Base-by-base conservation (phyloP, 2,329 filamentous ascomycete genomes). In the Ophiosphaerella korrae region DNA sequence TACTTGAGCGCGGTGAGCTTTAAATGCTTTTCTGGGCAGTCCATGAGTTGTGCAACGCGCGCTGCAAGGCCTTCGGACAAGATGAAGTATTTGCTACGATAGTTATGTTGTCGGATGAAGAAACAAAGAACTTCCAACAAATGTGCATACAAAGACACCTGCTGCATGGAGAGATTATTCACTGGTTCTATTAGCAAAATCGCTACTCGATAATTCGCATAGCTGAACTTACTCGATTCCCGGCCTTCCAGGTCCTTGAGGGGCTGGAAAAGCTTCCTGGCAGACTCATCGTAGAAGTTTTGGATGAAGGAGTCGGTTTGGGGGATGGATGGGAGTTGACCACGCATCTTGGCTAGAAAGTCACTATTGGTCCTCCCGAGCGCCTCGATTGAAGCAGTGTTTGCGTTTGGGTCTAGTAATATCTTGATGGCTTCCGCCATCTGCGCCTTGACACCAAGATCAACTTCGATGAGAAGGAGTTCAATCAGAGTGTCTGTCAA, bases 371-470 rank as follows among this genome's bases (percentile, higher is more conserved):
- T 81, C 59, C 83, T 78, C 57, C 76, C 79, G 53, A 85, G 78
- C 36, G 78, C 78, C 55, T 89, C 87, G 58, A 86, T 80, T 33
- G 83, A 84, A 49, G 80, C 74, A 43, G 81, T 80, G 42, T 81
- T 81, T 47, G 84, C 73, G 74, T 86, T 75, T 70, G 91, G 80
- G 60, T 97, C 94, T 32, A 99, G 82, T 9, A 99, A 80, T 18
- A 97, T 89, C 75, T 96, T 97, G 70, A 99, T 88, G 7, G 93
- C 91, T 76, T 99, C 94, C 3, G 92, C 92, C 66, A 97, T 88
- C 72, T 97, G 94, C 24, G 91, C 92, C 75, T 96, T 97, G 56
- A 97, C 92, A 0, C 94, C 94, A 13, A 97, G 80, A 68, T 99
- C 94, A 14, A 90, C 88, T 75, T 99, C 94, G 2, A 94, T 87